phyloP scores from a whole-genome alignment of 1,284 basidiomycete genomes.

The Trichosporon sp. region DNA sequence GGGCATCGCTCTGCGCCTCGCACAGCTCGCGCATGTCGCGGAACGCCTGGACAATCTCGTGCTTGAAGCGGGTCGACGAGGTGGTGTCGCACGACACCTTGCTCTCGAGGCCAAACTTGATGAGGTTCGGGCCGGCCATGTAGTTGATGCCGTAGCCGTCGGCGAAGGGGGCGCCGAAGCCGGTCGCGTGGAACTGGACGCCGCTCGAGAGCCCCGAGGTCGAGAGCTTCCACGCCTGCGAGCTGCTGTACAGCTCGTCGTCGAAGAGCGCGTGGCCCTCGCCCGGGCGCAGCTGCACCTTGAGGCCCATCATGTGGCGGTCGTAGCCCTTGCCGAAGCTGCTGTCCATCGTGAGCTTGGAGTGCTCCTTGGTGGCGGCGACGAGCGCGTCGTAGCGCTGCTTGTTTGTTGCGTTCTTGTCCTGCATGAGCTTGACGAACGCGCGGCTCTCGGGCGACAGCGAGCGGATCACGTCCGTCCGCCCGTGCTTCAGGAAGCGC shows the following conservation, averaged over 20 bases:
- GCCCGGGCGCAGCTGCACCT: constrained; percentile 58
- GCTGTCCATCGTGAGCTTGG: constrained; percentile 68
- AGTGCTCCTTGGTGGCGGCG: constrained; percentile 69
- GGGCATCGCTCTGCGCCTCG: constrained; percentile 34
- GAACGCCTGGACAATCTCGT: constrained; percentile 64
- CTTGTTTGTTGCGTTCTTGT: constrained; percentile 50
- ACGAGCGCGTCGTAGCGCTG: constrained; percentile 59
- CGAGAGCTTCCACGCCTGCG: constrained; percentile 83
- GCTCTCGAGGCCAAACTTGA: constrained; percentile 94
- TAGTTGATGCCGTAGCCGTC: constrained; percentile 94
- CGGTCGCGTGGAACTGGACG: constrained; percentile 82
- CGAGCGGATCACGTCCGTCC: constrained; percentile 87
- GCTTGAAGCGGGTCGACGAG: constrained; percentile 67
- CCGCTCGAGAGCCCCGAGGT: constrained; percentile 88
- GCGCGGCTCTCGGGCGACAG: constrained; percentile 69
- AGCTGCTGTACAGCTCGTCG: constrained; percentile 71
- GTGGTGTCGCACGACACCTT: constrained; percentile 69
- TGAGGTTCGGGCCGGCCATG: constrained; percentile 68
- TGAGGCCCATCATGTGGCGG: constrained; percentile 83
- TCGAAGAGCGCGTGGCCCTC: constrained; percentile 61
- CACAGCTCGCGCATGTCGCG: constrained; percentile 65
- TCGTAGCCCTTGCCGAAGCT: constrained; percentile 84
- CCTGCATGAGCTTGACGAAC: constrained; percentile 73
- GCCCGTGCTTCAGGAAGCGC: constrained; percentile 80
- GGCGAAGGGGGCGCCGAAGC: constrained; percentile 72